These are phyloP conservation scores for Oidium heveae DNA, from an alignment of 2,329 filamentous ascomycete species.

Conservation along the genomic window DNA sequence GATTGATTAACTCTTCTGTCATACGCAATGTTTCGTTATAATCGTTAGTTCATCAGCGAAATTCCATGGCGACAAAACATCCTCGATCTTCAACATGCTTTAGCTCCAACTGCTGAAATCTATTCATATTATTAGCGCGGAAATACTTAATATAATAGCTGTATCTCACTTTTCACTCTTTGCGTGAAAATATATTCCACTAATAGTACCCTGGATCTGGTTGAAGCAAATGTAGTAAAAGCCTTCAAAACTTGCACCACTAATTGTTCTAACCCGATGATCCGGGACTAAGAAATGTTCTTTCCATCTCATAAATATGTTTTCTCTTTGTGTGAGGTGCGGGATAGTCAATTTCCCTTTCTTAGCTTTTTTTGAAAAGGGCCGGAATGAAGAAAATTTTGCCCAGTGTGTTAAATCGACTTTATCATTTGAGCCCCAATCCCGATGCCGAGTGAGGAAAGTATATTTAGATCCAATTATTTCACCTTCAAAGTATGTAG, in stretches of 20 bases:
- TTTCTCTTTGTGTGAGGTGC: conserved; percentile 56
- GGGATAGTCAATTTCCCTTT: conserved; percentile 34
- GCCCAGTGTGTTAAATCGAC: conserved; percentile 85
- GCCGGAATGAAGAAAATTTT: conserved; percentile 68
- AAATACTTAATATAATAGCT: neutral
- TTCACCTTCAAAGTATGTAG: conserved; percentile 94
- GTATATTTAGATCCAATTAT: conserved; percentile 87
- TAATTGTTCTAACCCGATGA: conserved; percentile 73
- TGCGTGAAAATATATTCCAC: conserved; percentile 90
- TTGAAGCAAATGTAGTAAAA: conserved; percentile 99
- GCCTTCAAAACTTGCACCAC: conserved; percentile 86
- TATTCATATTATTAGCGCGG: conserved; percentile 15
- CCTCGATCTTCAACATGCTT: conserved; percentile 69
- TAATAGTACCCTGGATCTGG: conserved; percentile 62
- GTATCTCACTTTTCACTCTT: conserved; percentile 76
- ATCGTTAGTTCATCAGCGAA: conserved; percentile 21
- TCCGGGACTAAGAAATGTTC: conserved; percentile 94
- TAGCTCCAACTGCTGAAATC: conserved; percentile 79
- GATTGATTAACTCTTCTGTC: too few species aligned
- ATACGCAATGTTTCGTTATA: too few species aligned
- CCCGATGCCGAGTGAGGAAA: conserved; percentile 73
- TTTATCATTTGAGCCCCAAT: conserved; percentile 81
- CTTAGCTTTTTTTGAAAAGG: conserved; percentile 33
- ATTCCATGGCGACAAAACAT: conserved; percentile 70
- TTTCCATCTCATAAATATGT: conserved; percentile 98